Percentiles rank a stretch among this genome's conserved stretches.
Evolutionary conservation across 1,139 yeast genomes (phyloP).

Genomic region (Saccharomyces hybrid): DNA sequence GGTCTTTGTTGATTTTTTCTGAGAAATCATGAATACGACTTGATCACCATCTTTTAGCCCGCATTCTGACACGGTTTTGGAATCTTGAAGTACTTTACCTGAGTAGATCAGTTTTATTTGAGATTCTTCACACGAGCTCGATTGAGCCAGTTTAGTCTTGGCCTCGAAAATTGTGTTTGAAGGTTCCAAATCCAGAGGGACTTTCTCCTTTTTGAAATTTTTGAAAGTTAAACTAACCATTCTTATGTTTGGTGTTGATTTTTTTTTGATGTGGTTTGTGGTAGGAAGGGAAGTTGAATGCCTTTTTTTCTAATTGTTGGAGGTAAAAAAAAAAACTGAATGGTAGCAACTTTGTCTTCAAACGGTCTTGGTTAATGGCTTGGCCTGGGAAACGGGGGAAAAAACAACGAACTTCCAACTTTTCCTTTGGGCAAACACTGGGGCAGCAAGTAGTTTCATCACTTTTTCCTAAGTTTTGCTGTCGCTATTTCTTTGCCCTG

Average conservation of each 20-base stretch:
- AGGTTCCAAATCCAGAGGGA: conserved; percentile 69
- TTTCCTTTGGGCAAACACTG: neutral
- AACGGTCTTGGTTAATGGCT: neutral
- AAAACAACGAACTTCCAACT: neutral
- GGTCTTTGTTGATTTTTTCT: conserved; percentile 25
- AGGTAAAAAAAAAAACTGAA: neutral
- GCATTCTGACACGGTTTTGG: conserved; percentile 60
- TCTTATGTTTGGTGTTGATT: neutral
- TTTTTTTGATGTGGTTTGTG: neutral
- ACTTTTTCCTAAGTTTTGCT: neutral
- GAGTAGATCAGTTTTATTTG: conserved; percentile 88
- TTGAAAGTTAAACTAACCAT: conserved; percentile 77
- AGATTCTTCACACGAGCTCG: conserved; percentile 60
- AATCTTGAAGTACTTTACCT: conserved; percentile 79
- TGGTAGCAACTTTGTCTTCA: neutral
- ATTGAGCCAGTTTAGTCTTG: conserved; percentile 64
- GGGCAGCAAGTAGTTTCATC: neutral
- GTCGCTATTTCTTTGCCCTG: neutral
- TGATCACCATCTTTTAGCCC: conserved; percentile 85
- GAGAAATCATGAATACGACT: conserved; percentile 80
- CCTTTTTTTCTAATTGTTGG: neutral
- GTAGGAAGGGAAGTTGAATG: neutral
- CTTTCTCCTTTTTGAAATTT: conserved; percentile 86
- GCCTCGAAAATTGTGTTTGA: conserved; percentile 60
- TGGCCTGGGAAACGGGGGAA: neutral